Percentiles rank a stretch among this genome's conserved stretches.
Conservation (phyloP, 1,284 basidiomycete species). For the Trametes pubescens region DNA sequence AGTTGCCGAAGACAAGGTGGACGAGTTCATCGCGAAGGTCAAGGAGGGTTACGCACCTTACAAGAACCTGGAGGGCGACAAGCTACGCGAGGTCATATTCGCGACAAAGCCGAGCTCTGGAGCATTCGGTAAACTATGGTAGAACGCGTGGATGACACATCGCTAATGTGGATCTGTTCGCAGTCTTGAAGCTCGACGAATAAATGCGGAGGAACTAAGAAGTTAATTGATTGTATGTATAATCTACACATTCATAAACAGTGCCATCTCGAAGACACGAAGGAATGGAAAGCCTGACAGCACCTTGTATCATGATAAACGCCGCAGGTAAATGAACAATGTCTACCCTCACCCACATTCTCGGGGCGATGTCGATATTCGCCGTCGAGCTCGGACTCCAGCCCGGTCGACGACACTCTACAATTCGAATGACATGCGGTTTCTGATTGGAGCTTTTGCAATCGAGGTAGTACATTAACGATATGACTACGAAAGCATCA, state of each 20-base stretch:
- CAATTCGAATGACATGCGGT: too few species aligned
- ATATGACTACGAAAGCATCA: too few species aligned
- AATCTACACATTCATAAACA: not conserved
- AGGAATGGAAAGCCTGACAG: too few species aligned
- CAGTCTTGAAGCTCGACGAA: slow-evolving; percentile 19
- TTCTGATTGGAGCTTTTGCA: too few species aligned
- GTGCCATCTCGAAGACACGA: not conserved
- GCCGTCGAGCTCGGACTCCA: too few species aligned
- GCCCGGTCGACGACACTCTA: too few species aligned
- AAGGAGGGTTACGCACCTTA: slow-evolving; percentile 70
- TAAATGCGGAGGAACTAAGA: not conserved
- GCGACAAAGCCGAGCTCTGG: slow-evolving; percentile 88
- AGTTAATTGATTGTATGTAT: slow-evolving; percentile 8
- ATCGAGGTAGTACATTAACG: too few species aligned
- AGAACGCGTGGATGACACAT: not conserved
- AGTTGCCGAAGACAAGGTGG: slow-evolving; percentile 72
- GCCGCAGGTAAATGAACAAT: too few species aligned
- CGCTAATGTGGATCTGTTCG: not conserved
- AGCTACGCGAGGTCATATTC: slow-evolving; percentile 76
- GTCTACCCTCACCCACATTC: too few species aligned
- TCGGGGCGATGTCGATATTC: too few species aligned
- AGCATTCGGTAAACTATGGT: slow-evolving; percentile 71
- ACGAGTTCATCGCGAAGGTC: slow-evolving; percentile 72
- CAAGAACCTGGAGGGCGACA: slow-evolving; percentile 63
- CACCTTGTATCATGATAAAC: too few species aligned